Base-by-base conservation (phyloP, 192 early-diverging fungal genomes). In the Geranomyces variabilis region DNA sequence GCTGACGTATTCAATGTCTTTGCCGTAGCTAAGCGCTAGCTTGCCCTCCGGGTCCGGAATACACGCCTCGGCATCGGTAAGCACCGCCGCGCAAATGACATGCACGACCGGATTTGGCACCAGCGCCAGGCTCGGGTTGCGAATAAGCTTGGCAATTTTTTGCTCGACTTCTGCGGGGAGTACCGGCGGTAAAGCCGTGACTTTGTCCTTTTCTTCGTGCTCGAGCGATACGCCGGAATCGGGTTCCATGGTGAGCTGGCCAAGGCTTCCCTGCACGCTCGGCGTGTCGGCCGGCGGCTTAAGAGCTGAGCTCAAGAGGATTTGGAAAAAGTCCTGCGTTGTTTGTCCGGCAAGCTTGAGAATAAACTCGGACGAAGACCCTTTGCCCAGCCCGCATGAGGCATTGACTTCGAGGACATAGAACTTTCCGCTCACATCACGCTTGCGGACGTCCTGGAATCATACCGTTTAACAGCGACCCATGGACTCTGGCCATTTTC, bases 271-370 rank as follows among this genome's bases (percentile, higher is more conserved):
- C 21, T 29, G 34, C 8, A 19, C 17, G 31, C 58, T 60, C 2
- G 58, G 29, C 24, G 55, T 29, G 15, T 36, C 31, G 10, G 72
- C 34, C 19, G 56, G 51, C 17, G 58, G 34, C 41, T 77, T 68
- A 13, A 78, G 67, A 9, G 74, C 72, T 15, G 46, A 47, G 44
- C 61, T 66, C 10, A 78, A 63, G 19, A 78, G 60, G 56, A 78
- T 78, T 62, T 76, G 66, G 74, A 78, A 78, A 43, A 78, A 78
- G 62, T 78, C 77, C 48, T 78, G 67, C n/a, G 70, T 78, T 34
- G 77, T 76, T 60, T 78, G 77, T 19, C 77, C 77, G 19, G 77
- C 77, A 46, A 78, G 77, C 55, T 77, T 34, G 21, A 78, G 69
- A 41, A 78, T 78, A 43, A 78, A 78, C 19, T 78, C 77, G 13